phyloP scores from a whole-genome alignment of 306 rosid genomes.

The Gastrolobium villosum region DNA sequence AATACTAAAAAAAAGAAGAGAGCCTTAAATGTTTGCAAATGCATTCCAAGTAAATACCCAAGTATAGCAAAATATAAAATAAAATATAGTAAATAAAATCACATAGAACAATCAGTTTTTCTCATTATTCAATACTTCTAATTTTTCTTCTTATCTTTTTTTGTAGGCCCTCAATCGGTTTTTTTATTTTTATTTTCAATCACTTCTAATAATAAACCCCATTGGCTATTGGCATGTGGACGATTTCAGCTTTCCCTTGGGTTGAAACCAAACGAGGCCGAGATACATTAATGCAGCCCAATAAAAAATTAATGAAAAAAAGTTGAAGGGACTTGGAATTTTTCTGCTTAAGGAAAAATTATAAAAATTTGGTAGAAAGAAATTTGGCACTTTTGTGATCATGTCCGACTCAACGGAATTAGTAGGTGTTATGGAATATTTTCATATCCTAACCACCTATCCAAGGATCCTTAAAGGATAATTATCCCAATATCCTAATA shows the following conservation, averaged over 20 bases:
- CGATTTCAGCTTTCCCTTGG: slow-evolving; percentile 10
- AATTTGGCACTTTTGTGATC: too few species aligned
- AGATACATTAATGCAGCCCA: neutral
- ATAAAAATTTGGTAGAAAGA: too few species aligned
- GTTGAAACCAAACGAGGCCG: neutral
- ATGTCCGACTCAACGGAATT: too few species aligned
- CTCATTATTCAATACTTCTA: neutral
- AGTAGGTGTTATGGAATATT: too few species aligned
- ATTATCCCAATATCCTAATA: too few species aligned
- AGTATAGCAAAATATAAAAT: neutral
- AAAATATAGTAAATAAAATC: neutral
- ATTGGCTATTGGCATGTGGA: neutral
- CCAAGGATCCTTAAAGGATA: too few species aligned
- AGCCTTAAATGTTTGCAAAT: neutral
- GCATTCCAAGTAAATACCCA: neutral
- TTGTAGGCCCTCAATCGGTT: neutral
- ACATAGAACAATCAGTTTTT: neutral
- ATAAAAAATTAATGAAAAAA: too few species aligned
- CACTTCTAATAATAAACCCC: neutral
- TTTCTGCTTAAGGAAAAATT: neutral
- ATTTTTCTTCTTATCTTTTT: neutral
- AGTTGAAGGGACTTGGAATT: too few species aligned
- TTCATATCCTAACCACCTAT: too few species aligned
- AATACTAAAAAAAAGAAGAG: neutral
- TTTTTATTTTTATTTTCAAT: neutral